Percentiles rank a stretch among this genome's conserved stretches.
These are phyloP conservation scores for Fusarium newnesense DNA, from an alignment of 2,329 filamentous ascomycete species.

Conservation along the genomic window DNA sequence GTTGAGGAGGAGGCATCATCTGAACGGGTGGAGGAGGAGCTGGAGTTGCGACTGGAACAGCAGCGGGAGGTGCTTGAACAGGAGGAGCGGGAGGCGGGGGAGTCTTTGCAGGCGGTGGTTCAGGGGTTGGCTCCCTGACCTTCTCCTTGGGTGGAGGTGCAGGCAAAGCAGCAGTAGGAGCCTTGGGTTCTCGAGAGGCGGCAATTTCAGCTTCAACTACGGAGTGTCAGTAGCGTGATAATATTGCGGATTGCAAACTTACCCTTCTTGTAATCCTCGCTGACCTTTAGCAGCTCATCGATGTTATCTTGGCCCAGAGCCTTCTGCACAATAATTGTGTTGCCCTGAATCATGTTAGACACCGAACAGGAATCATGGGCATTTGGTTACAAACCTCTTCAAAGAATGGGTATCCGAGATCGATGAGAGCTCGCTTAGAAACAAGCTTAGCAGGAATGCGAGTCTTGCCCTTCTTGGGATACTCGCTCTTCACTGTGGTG, in stretches of 20 bases:
- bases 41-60: slow-evolving; percentile 45
- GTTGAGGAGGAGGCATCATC: slow-evolving; percentile 41
- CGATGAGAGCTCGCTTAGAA: slow-evolving; percentile 81
- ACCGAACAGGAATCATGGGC: too few relatives aligned
- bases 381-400: slow-evolving; percentile 90
- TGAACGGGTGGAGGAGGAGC: slow-evolving; percentile 34
- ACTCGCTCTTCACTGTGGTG: slow-evolving; percentile 68
- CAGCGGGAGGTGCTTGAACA: slow-evolving; percentile 40
- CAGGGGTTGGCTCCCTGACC: slow-evolving; percentile 49
- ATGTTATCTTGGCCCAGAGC: slow-evolving; percentile 92
- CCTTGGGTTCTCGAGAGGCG: slow-evolving; percentile 18
- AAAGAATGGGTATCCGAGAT: slow-evolving; percentile 86
- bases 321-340: slow-evolving; percentile 82
- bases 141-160: slow-evolving; percentile 43
- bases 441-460: slow-evolving; percentile 85
- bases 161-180: slow-evolving; percentile 45
- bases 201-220: slow-evolving; percentile 32
- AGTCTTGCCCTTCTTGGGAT: slow-evolving; percentile 88
- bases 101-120: slow-evolving; percentile 46
- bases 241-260: slow-evolving; percentile 30
- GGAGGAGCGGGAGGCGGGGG: slow-evolving; percentile 36
- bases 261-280: slow-evolving; percentile 78
- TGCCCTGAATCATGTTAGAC: slow-evolving; percentile 67
- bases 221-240: not conserved
- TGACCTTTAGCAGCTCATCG: slow-evolving; percentile 85